Base-by-base conservation (phyloP, 2,329 filamentous ascomycete genomes). In the Aspergillus latus region DNA sequence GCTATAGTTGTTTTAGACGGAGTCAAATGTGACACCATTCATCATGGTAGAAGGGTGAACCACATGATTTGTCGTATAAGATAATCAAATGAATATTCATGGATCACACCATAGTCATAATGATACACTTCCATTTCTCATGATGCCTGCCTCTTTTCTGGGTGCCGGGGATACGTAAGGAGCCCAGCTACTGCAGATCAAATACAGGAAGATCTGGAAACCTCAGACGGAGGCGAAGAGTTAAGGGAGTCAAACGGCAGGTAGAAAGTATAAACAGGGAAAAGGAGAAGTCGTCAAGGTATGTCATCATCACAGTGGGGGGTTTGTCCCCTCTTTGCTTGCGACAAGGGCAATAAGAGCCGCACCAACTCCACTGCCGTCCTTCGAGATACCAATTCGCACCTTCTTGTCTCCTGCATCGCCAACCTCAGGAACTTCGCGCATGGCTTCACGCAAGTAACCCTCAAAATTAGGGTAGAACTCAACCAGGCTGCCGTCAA, bases 351-450 rank as follows among this genome's bases (percentile, higher is more conserved):
- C 94, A 75, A 97, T 97, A 66, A 99, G 78, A 40, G 94, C 94
- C 2, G 94, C 94, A 52, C 94, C 94, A n/a, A 96, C 90, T 61
- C 91, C 94, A 62, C 89, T 94, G 47, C 94, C 94, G 72, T 99
- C 94, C 81, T 96, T 97, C 60, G 94, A 94, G 68, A 97, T 94
- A 21, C 93, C 94, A 68, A 99, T 97, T 56, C 91, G 84, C 62
- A 99, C 89, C 75, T 87, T 89, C 77, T 89, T 88, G 62, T 95
- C 92, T 9, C 92, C 92, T 56, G 83, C 79, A 45, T 80, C 77
- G 4, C 93, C 93, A 65, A 97, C 89, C 59, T 88, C 85, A 13
- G 90, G 83, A 52, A 96, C 85, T 54, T 84, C 85, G 49, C 86
- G 79, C 57, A 97, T 80, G 5, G 90, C 90, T 69, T 96, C 89